A percentile compares a stretch with the other conserved stretches of the same genome.
Conservation (phyloP, 2,329 filamentous ascomycete genomes). For the Colletotrichum sp. region DNA sequence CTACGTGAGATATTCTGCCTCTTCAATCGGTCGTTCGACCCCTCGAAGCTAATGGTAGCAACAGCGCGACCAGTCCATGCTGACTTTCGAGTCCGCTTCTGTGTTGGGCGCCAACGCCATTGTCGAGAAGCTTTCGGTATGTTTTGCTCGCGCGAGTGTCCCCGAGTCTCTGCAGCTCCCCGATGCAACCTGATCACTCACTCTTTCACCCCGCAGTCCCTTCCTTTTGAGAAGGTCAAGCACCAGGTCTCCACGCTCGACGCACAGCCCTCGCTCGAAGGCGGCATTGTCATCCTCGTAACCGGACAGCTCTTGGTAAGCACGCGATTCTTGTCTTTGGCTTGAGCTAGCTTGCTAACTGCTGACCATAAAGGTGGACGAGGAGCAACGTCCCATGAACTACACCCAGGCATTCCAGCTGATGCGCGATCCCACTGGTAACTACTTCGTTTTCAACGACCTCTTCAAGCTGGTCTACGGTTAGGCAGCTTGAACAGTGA, state of each 20-base stretch:
- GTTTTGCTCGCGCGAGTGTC: constrained; percentile 29
- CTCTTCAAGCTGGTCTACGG: constrained; percentile 89
- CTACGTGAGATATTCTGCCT: constrained; percentile 70
- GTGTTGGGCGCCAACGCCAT: constrained; percentile 70
- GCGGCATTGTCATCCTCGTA: constrained; percentile 84
- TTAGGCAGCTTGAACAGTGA: constrained; percentile 31
- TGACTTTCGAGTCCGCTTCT: constrained; percentile 84
- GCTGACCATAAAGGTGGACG: constrained; percentile 72
- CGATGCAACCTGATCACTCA: not conserved
- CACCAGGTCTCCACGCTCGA: constrained; percentile 82
- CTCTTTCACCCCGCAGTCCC: constrained; percentile 31
- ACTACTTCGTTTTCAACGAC: constrained; percentile 92
- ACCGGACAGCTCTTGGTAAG: constrained; percentile 85
- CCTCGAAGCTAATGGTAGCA: not conserved
- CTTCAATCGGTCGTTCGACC: not conserved
- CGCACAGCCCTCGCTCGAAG: constrained; percentile 76
- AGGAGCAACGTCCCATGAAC: constrained; percentile 85
- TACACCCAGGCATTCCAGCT: constrained; percentile 93
- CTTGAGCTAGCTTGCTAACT: not conserved
- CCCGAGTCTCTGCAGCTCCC: not conserved
- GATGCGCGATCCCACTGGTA: constrained; percentile 66
- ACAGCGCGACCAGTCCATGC: constrained; percentile 83
- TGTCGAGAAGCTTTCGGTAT: constrained; percentile 80
- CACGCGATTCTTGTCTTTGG: not conserved
- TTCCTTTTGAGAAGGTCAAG: constrained; percentile 82